Evolutionary conservation across 106 monocot genomes (phyloP).

Genomic region (Allium cepa): DNA sequence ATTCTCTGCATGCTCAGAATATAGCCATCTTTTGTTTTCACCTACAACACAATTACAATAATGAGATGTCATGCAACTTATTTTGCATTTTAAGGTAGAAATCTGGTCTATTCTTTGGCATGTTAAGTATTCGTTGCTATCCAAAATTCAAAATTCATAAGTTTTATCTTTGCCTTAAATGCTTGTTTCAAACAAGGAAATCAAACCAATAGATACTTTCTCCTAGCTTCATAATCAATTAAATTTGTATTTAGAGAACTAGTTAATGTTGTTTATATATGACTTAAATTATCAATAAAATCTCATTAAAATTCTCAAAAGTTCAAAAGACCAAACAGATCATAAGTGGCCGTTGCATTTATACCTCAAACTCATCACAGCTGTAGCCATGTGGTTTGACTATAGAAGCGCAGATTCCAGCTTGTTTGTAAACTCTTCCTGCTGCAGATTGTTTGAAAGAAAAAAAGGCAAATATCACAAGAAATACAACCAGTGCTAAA

Average conservation of each 20-base stretch:
- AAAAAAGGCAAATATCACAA: not conserved
- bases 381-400: constrained; percentile 24
- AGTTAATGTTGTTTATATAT: no score
- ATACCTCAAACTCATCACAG: constrained; percentile 34
- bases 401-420: constrained; percentile 16
- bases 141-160: no score
- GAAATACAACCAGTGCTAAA: not conserved
- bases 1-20: constrained; percentile 62
- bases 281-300: not conserved
- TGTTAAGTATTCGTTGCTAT: no score
- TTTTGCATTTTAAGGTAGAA: no score
- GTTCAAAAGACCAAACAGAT: not conserved
- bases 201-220: no score
- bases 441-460: not conserved
- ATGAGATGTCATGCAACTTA: not conserved
- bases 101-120: no score
- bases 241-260: no score
- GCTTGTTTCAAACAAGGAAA: no score
- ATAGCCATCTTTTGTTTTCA: constrained; percentile 55
- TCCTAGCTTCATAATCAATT: no score
- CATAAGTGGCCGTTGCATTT: not conserved
- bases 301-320: not conserved
- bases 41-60: constrained; percentile 17
- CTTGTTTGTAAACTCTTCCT: no score
- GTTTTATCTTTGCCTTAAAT: no score